Evolutionary conservation across 164 flowering plant genomes (phyloP).

Genomic region (Berberis vulgaris): DNA sequence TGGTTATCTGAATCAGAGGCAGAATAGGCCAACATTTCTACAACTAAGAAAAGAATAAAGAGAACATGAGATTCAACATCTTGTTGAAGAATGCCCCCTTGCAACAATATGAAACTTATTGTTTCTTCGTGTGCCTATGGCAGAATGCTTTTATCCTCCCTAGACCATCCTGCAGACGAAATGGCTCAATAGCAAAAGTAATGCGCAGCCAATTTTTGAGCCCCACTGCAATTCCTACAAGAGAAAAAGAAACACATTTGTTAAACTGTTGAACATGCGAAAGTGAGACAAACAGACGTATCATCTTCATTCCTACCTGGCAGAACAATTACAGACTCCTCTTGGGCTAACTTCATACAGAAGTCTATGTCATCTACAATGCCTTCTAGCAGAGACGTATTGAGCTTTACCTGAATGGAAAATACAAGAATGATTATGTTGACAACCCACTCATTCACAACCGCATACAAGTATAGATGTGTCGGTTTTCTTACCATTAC

Average conservation of each 20-base stretch:
- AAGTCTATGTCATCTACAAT: slow-evolving; percentile 31
- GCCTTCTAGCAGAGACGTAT: slow-evolving; percentile 17
- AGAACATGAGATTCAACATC: too few relatives aligned
- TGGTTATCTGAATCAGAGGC: too few relatives aligned
- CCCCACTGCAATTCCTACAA: slow-evolving; percentile 13
- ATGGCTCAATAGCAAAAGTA: slow-evolving; percentile 14
- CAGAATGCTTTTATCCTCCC: slow-evolving; percentile 15
- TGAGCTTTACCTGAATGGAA: slow-evolving; percentile 10
- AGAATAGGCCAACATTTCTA: too few relatives aligned
- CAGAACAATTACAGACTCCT: slow-evolving; percentile 32
- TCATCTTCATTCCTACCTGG: slow-evolving; percentile 17
- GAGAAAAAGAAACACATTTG: not conserved
- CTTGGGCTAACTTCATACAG: slow-evolving; percentile 30
- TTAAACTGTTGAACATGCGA: too few relatives aligned
- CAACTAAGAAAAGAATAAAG: too few relatives aligned
- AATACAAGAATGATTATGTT: not conserved
- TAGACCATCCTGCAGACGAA: slow-evolving; percentile 10
- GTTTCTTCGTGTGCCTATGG: slow-evolving; percentile 14
- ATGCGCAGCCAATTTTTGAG: slow-evolving; percentile 17
- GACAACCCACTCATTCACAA: not conserved
- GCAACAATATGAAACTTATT: not conserved
- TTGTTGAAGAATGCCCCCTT: too few relatives aligned
- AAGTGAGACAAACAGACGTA: too few relatives aligned
- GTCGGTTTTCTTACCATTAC: slow-evolving; percentile 24
- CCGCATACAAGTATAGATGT: not conserved